Conservation (phyloP, 2,329 filamentous ascomycete genomes). For the Malbranchea zuffiana region DNA sequence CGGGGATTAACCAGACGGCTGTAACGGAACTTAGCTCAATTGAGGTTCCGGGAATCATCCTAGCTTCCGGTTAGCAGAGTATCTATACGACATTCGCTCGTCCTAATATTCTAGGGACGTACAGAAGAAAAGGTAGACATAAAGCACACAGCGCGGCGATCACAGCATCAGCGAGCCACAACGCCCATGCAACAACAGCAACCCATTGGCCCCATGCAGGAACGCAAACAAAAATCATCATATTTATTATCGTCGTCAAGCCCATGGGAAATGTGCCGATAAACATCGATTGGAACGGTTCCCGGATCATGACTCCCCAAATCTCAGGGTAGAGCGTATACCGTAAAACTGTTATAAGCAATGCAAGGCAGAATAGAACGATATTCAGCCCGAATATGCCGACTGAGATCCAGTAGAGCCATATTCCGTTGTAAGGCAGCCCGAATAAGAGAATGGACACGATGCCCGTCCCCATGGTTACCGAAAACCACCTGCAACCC, state of each 20-base stretch:
- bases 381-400: slow-evolving; percentile 29
- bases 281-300: slow-evolving; percentile 58
- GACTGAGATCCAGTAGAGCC: slow-evolving; percentile 32
- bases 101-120: slow-evolving; percentile 3
- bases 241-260: slow-evolving; percentile 56
- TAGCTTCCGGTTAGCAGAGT: slow-evolving; percentile 3
- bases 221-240: slow-evolving; percentile 50
- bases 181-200: slow-evolving; percentile 44
- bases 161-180: slow-evolving; percentile 49
- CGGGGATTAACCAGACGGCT: slow-evolving; percentile 55
- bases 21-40: slow-evolving; percentile 51
- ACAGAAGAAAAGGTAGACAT: slow-evolving; percentile 47
- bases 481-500: slow-evolving; percentile 30
- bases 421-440: slow-evolving; percentile 30
- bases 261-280: slow-evolving; percentile 59
- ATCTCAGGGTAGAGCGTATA: slow-evolving; percentile 57
- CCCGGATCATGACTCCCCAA: slow-evolving; percentile 54
- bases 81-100: too few species aligned
- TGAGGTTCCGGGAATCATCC: slow-evolving; percentile 26
- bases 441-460: slow-evolving; percentile 30
- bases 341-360: slow-evolving; percentile 45
- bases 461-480: slow-evolving; percentile 36
- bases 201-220: slow-evolving; percentile 51
- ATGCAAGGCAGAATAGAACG: slow-evolving; percentile 24
- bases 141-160: slow-evolving; percentile 46